Conservation (phyloP, 1,139 yeast species). For the Candida albicans region DNA sequence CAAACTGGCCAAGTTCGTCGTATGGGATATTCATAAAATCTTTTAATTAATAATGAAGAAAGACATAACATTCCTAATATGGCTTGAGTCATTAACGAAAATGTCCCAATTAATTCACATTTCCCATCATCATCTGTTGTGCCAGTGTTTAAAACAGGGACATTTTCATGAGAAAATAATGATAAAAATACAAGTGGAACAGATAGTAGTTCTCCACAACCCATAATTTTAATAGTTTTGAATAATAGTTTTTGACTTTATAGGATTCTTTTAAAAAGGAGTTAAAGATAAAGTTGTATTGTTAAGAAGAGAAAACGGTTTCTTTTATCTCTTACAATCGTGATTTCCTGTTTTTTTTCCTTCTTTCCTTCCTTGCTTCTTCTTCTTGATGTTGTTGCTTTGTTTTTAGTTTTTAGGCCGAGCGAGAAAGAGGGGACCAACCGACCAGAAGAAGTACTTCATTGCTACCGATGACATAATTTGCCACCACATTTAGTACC, state of each 20-base stretch:
- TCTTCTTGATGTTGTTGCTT: background rate
- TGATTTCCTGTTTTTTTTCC: constrained; percentile 1
- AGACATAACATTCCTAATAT: constrained; percentile 74
- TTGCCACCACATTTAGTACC: background rate
- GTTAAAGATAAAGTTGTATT: too few species aligned
- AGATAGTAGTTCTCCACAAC: constrained; percentile 7
- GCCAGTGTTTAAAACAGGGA: background rate
- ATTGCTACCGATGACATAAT: background rate
- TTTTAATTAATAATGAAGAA: constrained; percentile 68
- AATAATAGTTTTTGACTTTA: too few species aligned
- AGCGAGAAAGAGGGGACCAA: background rate
- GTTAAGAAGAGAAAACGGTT: too few species aligned
- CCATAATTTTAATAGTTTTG: constrained; percentile 5
- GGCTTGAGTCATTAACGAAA: constrained; percentile 64
- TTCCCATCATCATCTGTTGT: constrained; percentile 23
- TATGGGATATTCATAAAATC: constrained; percentile 74
- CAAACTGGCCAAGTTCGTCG: constrained; percentile 86
- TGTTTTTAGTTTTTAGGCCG: background rate
- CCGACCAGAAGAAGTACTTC: background rate
- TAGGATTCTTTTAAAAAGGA: too few species aligned
- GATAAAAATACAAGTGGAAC: constrained; percentile 8
- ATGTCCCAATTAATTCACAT: constrained; percentile 73
- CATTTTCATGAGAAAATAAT: constrained; percentile 1
- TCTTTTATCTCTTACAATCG: constrained; percentile 1
- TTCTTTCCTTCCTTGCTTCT: background rate